phyloP scores from a whole-genome alignment of 805 yeast species.

The Yamadazyma laniorum region DNA sequence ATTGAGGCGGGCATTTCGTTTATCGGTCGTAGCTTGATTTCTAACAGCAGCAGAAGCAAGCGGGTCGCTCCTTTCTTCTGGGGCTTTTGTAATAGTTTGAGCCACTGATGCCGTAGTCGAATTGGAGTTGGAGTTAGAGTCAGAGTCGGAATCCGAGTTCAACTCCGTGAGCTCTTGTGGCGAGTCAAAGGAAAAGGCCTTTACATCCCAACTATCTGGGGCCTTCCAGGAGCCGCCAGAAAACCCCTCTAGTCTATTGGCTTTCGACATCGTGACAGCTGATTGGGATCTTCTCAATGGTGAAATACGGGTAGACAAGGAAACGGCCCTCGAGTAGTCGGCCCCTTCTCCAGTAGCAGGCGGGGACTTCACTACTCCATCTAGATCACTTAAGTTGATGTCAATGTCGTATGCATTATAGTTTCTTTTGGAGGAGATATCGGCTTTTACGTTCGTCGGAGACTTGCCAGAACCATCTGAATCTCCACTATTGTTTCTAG shows the following conservation, averaged over 20 bases:
- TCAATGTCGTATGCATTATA: constrained; percentile 8
- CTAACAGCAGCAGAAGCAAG: neutral
- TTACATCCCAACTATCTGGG: constrained; percentile 51
- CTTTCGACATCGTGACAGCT: neutral
- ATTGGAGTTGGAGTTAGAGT: constrained; percentile 1
- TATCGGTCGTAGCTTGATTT: neutral
- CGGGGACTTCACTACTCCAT: constrained; percentile 11
- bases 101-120: neutral
- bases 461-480: constrained; percentile 4
- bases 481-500: constrained; percentile 7
- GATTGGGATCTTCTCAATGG: constrained; percentile 9
- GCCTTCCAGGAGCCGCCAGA: constrained; percentile 36
- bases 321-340: constrained; percentile 6
- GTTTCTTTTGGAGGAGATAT: neutral
- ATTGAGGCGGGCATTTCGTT: neutral
- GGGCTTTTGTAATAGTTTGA: neutral
- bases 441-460: constrained; percentile 1
- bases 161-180: constrained; percentile 5
- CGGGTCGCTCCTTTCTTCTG: neutral
- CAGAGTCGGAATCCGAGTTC: constrained; percentile 7
- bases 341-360: constrained; percentile 1
- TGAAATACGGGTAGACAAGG: constrained; percentile 1
- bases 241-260: neutral
- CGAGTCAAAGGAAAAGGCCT: constrained; percentile 19
- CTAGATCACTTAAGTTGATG: constrained; percentile 10